phyloP scores from a whole-genome alignment of 2,329 filamentous ascomycete species.

The Aureobasidium lini region DNA sequence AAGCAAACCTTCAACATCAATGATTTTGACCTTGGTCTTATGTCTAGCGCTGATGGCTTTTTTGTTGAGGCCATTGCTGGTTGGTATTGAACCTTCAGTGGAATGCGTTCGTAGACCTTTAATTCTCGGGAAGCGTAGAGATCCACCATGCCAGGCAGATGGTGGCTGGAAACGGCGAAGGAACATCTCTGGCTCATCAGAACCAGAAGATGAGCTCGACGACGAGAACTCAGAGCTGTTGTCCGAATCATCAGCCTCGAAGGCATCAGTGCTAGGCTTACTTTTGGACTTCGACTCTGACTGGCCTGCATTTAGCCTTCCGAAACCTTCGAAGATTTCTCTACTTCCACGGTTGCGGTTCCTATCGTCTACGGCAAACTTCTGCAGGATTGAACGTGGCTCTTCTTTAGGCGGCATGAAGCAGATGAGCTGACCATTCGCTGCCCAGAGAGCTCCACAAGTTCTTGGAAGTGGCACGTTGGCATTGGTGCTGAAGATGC shows the following conservation, averaged over 20 bases:
- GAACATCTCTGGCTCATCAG: conserved; percentile 19
- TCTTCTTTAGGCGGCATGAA: conserved; percentile 50
- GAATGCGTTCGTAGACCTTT: conserved; percentile 8
- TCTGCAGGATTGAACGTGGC: conserved; percentile 32
- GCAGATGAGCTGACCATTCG: conserved; percentile 50
- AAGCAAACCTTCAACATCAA: conserved; percentile 62
- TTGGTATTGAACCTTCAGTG: conserved; percentile 15
- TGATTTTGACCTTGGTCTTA: conserved; percentile 66
- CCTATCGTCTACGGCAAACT: conserved; percentile 12
- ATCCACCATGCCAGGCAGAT: conserved; percentile 14
- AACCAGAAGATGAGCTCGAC: conserved; percentile 29
- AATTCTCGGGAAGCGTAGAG: conserved; percentile 16
- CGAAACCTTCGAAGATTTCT: conserved; percentile 57
- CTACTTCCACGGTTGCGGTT: conserved; percentile 37
- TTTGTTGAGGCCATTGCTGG: conserved; percentile 13
- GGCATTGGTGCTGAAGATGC: conserved; percentile 51
- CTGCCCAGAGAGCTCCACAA: conserved; percentile 50
- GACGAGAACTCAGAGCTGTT: conserved; percentile 20
- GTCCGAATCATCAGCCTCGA: conserved; percentile 18
- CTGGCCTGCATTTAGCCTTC: conserved; percentile 48
- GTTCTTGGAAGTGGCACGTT: conserved; percentile 57
- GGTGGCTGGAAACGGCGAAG: conserved; percentile 13
- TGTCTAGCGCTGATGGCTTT: conserved; percentile 27
- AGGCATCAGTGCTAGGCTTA: neutral
- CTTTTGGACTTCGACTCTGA: conserved; percentile 34